These are phyloP conservation scores for Furculomyces boomerangus DNA, from an alignment of 371 early-diverging fungal genomes.

Conservation along the genomic window DNA sequence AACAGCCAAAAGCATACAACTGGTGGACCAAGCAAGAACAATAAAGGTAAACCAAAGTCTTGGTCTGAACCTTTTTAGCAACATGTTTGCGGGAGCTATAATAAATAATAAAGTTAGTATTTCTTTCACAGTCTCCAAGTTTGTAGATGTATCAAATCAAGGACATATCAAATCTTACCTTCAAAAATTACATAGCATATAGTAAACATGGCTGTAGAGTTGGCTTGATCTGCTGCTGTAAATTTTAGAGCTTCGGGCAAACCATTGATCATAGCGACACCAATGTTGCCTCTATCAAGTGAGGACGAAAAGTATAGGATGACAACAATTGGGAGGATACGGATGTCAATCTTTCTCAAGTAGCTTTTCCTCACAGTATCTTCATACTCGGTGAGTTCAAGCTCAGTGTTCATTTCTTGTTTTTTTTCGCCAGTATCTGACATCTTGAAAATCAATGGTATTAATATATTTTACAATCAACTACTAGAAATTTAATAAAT, in stretches of 20 bases:
- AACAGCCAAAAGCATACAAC: slow-evolving; percentile 25
- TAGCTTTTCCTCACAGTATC: neutral
- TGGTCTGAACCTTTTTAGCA: slow-evolving; percentile 40
- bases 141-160: neutral
- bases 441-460: too few relatives aligned
- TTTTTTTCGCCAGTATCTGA: too few relatives aligned
- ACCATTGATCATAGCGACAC: slow-evolving; percentile 17
- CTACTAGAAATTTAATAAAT: too few relatives aligned
- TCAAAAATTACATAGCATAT: neutral
- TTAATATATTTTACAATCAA: too few relatives aligned
- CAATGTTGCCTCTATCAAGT: slow-evolving; percentile 62
- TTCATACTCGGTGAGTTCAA: neutral
- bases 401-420: neutral
- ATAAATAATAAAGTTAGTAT: slow-evolving; percentile 1
- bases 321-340: slow-evolving; percentile 46
- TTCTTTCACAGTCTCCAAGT: too few relatives aligned
- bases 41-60: slow-evolving; percentile 50
- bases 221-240: neutral
- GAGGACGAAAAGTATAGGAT: slow-evolving; percentile 50
- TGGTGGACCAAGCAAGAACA: slow-evolving; percentile 39
- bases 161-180: slow-evolving; percentile 12
- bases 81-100: slow-evolving; percentile 41
- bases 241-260: slow-evolving; percentile 11
- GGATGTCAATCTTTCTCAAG: slow-evolving; percentile 37
- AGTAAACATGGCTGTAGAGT: neutral